phyloP scores from a whole-genome alignment of 306 rosid species.

The Leucaena leucocephala region DNA sequence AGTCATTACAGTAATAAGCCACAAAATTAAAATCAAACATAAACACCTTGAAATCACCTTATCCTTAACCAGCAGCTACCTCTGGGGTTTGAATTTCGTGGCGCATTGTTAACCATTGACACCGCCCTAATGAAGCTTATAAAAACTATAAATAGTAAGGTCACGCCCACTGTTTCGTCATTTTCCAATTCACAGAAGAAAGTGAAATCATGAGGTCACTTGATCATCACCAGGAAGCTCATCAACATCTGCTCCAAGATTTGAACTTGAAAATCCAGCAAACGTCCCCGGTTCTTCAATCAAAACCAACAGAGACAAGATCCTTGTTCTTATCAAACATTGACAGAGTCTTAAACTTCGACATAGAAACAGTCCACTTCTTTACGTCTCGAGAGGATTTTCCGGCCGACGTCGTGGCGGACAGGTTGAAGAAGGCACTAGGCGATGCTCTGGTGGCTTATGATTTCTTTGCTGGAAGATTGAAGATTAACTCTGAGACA shows the following conservation, averaged over 20 bases:
- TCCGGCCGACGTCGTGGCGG: constrained; percentile 35
- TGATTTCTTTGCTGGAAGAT: constrained; percentile 63
- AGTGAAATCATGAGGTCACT: constrained; percentile 38
- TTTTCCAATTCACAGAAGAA: neutral
- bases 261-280: constrained; percentile 54
- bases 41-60: neutral
- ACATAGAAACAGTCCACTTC: constrained; percentile 65
- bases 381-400: constrained; percentile 52
- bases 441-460: constrained; percentile 52
- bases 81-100: neutral
- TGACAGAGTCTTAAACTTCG: constrained; percentile 69
- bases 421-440: constrained; percentile 49
- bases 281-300: constrained; percentile 51
- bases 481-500: constrained; percentile 43
- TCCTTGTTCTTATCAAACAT: constrained; percentile 75
- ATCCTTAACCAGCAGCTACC: neutral
- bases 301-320: constrained; percentile 43
- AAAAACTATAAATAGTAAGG: neutral
- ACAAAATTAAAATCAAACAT: too few species aligned
- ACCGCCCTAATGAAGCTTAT: neutral
- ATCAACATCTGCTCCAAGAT: constrained; percentile 43
- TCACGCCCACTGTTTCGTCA: neutral
- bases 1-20: too few species aligned
- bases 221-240: constrained; percentile 12
- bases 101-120: neutral